These are phyloP conservation scores for Helicocarpus griseus DNA, from an alignment of 2,329 filamentous ascomycete species.

Conservation along the genomic window DNA sequence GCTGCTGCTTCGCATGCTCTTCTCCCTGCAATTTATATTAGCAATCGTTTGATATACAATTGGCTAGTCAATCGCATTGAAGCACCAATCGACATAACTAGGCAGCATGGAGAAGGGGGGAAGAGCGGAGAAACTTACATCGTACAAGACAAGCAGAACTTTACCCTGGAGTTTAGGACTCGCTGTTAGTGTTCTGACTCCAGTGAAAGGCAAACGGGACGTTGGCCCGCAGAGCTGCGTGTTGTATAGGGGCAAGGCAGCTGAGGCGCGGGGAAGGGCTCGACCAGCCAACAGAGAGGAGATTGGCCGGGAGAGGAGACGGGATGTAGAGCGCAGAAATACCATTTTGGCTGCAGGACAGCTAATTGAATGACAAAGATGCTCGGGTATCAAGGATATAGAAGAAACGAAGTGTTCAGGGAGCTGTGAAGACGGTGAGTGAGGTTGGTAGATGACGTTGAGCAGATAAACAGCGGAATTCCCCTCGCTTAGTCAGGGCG, in stretches of 20 bases:
- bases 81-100: too few species aligned
- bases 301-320: constrained; percentile 45
- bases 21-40: constrained; percentile 44
- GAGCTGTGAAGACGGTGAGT: neutral
- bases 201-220: constrained; percentile 38
- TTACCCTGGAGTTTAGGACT: constrained; percentile 74
- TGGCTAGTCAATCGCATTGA: too few species aligned
- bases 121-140: constrained; percentile 47
- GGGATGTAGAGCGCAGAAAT: constrained; percentile 55
- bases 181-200: constrained; percentile 54
- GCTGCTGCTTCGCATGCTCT: constrained; percentile 81
- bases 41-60: too few species aligned
- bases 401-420: neutral
- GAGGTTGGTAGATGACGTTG: too few species aligned
- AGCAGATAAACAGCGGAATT: too few species aligned
- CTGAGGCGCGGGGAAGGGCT: constrained; percentile 25
- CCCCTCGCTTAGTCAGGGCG: too few species aligned
- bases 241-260: constrained; percentile 8
- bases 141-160: constrained; percentile 88
- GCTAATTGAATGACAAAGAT: neutral
- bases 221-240: constrained; percentile 20
- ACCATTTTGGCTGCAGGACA: constrained; percentile 38
- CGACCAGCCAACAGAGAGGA: constrained; percentile 40
- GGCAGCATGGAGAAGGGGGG: too few species aligned
- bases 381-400: neutral